Evolutionary conservation across 2,329 filamentous ascomycete species (phyloP).

Genomic region (Daldinia sp.): DNA sequence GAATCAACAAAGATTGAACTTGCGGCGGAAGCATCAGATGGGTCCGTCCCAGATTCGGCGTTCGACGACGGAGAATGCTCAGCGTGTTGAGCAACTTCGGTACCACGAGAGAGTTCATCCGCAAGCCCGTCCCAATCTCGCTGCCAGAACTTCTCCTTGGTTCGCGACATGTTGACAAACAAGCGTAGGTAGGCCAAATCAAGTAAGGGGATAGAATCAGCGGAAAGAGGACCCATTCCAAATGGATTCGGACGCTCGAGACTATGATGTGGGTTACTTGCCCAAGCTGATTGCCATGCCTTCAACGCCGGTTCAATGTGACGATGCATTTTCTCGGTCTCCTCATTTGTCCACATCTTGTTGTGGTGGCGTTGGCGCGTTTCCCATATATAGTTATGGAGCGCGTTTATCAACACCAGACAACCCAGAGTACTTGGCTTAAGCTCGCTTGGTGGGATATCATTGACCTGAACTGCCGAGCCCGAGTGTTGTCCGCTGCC

Average conservation of each 20-base stretch:
- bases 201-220: constrained; percentile 88
- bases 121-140: constrained; percentile 93
- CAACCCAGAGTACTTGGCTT: constrained; percentile 92
- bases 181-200: constrained; percentile 92
- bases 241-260: constrained; percentile 86
- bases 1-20: constrained; percentile 60
- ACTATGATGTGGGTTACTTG: constrained; percentile 83
- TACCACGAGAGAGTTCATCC: constrained; percentile 81
- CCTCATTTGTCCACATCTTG: constrained; percentile 87
- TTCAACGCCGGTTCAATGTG: constrained; percentile 93
- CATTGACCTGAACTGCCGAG: constrained; percentile 54
- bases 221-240: constrained; percentile 81
- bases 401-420: constrained; percentile 87
- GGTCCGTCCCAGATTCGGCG: constrained; percentile 55
- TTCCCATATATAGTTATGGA: constrained; percentile 99
- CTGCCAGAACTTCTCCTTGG: constrained; percentile 94
- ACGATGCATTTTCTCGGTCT: constrained; percentile 94
- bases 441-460: constrained; percentile 68
- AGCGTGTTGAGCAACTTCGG: constrained; percentile 77
- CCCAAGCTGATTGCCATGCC: constrained; percentile 94
- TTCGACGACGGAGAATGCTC: constrained; percentile 67
- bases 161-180: constrained; percentile 90
- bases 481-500: constrained; percentile 55
- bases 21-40: constrained; percentile 56
- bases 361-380: constrained; percentile 89